Conservation (phyloP, 2,329 filamentous ascomycete species). For the Colletotrichum scovillei region DNA sequence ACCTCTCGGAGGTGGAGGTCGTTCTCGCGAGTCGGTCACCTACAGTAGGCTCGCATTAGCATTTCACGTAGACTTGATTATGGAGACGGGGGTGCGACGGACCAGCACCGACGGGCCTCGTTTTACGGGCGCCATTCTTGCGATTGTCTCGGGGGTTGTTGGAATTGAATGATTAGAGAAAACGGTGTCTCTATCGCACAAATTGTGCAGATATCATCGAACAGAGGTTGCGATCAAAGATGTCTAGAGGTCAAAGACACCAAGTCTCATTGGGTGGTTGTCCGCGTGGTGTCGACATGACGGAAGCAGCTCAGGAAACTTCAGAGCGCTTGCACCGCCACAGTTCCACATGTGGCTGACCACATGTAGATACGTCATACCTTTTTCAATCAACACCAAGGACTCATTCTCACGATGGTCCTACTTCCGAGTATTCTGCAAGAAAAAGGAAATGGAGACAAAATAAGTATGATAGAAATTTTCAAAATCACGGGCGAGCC, state of each 20-base stretch:
- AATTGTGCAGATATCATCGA: conserved; percentile 6
- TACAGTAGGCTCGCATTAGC: conserved; percentile 36
- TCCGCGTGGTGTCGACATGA: conserved; percentile 16
- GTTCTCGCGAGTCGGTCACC: conserved; percentile 54
- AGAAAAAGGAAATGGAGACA: too few species aligned
- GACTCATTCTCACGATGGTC: neutral
- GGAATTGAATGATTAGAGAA: neutral
- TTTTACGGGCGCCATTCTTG: conserved; percentile 58
- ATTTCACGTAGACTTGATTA: neutral
- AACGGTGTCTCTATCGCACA: neutral
- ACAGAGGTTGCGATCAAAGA: neutral
- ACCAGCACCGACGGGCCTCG: conserved; percentile 72
- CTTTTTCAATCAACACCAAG: too few species aligned
- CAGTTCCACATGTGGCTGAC: conserved; percentile 23
- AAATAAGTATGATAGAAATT: too few species aligned
- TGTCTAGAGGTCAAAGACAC: neutral
- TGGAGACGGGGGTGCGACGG: conserved; percentile 40
- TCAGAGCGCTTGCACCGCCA: conserved; percentile 24
- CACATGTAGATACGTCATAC: conserved; percentile 2
- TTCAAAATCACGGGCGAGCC: too few species aligned
- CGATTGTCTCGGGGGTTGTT: neutral
- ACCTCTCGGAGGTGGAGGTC: conserved; percentile 46
- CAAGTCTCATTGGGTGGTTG: conserved; percentile 17
- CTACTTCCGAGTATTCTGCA: neutral
- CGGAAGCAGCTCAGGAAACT: conserved; percentile 31